Evolutionary conservation across 2,329 filamentous ascomycete species (phyloP).

Genomic region (Microsporum ferrugineum): DNA sequence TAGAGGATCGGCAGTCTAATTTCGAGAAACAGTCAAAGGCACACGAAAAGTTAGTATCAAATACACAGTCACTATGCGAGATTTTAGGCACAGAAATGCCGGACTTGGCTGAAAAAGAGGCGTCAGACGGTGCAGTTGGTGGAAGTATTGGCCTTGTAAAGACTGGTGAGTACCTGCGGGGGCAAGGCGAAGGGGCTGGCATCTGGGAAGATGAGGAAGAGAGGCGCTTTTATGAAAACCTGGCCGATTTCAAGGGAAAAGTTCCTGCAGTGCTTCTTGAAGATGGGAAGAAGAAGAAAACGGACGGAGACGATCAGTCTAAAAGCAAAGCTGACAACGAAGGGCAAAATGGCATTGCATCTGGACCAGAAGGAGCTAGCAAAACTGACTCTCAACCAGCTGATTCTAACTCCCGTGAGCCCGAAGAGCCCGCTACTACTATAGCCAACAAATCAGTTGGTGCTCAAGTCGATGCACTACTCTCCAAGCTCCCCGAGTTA

Average conservation of each 20-base stretch:
- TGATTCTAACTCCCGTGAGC: constrained; percentile 40
- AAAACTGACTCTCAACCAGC: constrained; percentile 32
- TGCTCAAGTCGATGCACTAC: constrained; percentile 83
- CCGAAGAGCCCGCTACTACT: constrained; percentile 78
- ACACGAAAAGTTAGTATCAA: constrained; percentile 79
- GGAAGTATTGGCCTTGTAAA: constrained; percentile 87
- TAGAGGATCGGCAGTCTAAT: constrained; percentile 90
- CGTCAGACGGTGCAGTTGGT: constrained; percentile 52
- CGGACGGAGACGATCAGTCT: constrained; percentile 66
- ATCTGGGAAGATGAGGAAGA: constrained; percentile 99
- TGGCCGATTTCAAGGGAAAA: constrained; percentile 89
- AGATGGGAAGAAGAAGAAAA: constrained; percentile 87
- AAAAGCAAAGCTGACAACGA: constrained; percentile 56
- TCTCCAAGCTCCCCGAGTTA: constrained; percentile 79
- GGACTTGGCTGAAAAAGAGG: constrained; percentile 73
- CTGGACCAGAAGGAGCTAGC: constrained; percentile 8
- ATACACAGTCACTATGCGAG: constrained; percentile 84
- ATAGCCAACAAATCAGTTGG: constrained; percentile 97
- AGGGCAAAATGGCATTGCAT: constrained; percentile 37
- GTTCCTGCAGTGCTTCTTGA: constrained; percentile 89
- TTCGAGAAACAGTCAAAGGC: constrained; percentile 89
- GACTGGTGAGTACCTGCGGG: constrained; percentile 81
- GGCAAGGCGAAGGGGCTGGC: constrained; percentile 77
- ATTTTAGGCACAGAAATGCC: constrained; percentile 86
- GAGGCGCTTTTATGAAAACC: constrained; percentile 92